A percentile compares a stretch with the other conserved stretches of the same genome.
Conservation (phyloP, 179 eudicot species). For the Heliamphora ciliata region DNA sequence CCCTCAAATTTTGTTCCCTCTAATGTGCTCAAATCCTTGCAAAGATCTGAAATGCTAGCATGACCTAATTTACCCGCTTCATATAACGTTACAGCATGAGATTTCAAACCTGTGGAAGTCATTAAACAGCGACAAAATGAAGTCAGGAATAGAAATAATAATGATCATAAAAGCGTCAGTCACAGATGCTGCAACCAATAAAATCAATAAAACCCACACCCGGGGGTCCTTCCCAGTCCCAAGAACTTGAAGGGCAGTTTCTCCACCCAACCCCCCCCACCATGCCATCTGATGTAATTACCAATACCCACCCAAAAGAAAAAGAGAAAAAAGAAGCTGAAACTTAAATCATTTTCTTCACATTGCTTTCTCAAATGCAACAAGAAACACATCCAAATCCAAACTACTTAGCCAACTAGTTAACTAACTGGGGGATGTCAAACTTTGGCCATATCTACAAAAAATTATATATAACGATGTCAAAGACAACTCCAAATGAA, state of each 20-base stretch:
- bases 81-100: conserved; percentile 96
- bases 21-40: conserved; percentile 81
- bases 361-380: not conserved
- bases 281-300: too few species aligned
- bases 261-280: too few species aligned
- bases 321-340: too few species aligned
- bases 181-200: not conserved
- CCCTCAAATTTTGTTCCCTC: conserved; percentile 97
- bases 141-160: conserved; percentile 1
- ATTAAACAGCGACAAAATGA: not conserved
- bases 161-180: not conserved
- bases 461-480: not conserved
- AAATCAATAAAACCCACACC: not conserved
- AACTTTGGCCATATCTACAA: not conserved
- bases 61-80: conserved; percentile 98
- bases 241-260: too few species aligned
- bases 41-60: conserved; percentile 86
- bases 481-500: not conserved
- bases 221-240: too few species aligned
- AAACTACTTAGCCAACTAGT: not conserved
- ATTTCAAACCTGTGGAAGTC: conserved; percentile 68
- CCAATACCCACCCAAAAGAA: too few species aligned
- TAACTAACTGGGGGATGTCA: not conserved
- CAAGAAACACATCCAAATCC: not conserved
- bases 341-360: too few species aligned